Evolutionary conservation across 1,284 basidiomycete species (phyloP).

Genomic region (Peniophora sp.): DNA sequence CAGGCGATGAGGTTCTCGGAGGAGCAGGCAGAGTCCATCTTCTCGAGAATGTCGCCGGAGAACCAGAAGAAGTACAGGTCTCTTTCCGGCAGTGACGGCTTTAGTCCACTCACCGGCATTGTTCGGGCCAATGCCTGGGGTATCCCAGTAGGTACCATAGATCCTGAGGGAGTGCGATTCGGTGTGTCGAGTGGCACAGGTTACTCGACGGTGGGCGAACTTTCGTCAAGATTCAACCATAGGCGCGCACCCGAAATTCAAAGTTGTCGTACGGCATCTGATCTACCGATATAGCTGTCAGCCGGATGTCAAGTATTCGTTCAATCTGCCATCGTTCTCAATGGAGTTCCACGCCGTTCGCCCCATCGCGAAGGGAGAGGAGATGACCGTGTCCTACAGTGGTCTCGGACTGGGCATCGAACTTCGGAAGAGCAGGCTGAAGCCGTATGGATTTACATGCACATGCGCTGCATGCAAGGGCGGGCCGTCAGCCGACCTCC

Average conservation of each 20-base stretch:
- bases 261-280: not conserved
- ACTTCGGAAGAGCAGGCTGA: conserved; percentile 2
- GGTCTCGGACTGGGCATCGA: not conserved
- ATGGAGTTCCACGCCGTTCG: conserved; percentile 3
- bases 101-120: conserved; percentile 11
- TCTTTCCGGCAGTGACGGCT: conserved; percentile 10
- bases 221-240: not conserved
- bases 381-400: conserved; percentile 3
- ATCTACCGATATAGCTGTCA: not conserved
- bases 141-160: conserved; percentile 5
- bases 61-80: conserved; percentile 10
- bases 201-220: not conserved
- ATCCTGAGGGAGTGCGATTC: conserved; percentile 4
- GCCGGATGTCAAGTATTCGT: not conserved
- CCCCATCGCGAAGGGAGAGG: conserved; percentile 5
- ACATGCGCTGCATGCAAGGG: conserved; percentile 1
- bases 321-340: conserved; percentile 1
- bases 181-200: not conserved
- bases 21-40: no score
- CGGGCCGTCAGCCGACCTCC: not conserved
- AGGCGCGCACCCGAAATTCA: no score
- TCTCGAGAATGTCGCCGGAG: no score
- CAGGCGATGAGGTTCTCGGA: no score
- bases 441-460: conserved; percentile 4
- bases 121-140: conserved; percentile 18